A percentile compares a stretch with the other conserved stretches of the same genome.
Conservation (phyloP, 2,329 filamentous ascomycete species). For the Phyllosticta citriasiana region DNA sequence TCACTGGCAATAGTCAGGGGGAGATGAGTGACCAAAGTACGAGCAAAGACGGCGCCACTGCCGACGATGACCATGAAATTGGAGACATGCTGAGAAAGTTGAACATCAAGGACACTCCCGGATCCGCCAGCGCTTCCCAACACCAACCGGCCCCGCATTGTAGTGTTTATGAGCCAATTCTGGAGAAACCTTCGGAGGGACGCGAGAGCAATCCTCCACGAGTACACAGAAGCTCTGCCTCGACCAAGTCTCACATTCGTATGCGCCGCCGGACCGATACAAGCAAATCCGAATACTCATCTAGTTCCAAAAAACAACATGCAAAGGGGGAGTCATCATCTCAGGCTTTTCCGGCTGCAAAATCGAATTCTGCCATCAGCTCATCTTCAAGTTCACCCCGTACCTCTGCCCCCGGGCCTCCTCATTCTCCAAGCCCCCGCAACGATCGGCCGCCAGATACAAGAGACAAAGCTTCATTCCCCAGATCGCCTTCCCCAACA, state of each 20-base stretch:
- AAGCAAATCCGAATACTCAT: not conserved
- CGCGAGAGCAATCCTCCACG: not conserved
- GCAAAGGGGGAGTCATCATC: not conserved
- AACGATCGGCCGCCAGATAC: not conserved
- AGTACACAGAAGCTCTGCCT: not conserved
- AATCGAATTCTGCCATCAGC: not conserved
- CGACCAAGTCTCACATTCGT: constrained; percentile 26
- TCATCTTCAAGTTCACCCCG: not conserved
- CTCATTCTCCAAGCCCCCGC: not conserved
- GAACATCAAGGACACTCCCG: constrained; percentile 3
- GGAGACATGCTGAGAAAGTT: constrained; percentile 6
- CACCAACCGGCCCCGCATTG: not conserved
- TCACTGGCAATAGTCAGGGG: not conserved
- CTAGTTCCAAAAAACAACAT: not conserved
- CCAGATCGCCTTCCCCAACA: not conserved
- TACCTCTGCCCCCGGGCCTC: not conserved
- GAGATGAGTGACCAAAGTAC: not conserved
- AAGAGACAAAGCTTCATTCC: not conserved
- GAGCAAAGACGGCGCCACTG: not conserved
- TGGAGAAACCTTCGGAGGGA: not conserved
- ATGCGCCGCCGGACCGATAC: constrained; percentile 17
- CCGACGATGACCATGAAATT: not conserved
- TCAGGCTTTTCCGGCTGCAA: not conserved
- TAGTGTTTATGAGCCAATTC: not conserved
- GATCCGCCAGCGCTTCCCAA: not conserved